These are phyloP conservation scores for Trichoderma harzianum DNA, from an alignment of 2,329 filamentous ascomycete species.

Conservation along the genomic window DNA sequence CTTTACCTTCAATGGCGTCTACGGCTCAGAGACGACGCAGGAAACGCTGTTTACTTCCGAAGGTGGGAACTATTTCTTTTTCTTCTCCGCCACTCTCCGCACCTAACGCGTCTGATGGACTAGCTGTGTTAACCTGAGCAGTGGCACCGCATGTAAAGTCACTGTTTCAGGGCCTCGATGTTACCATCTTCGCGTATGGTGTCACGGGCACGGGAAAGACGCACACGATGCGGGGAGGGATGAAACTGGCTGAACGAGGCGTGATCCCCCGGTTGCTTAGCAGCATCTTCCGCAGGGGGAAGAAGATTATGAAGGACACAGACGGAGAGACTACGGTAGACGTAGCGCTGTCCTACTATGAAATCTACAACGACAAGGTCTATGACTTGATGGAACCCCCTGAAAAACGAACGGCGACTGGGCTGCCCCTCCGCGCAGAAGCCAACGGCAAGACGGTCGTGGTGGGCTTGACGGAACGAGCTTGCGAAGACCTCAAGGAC, in stretches of 20 bases:
- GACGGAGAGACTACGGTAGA: conserved; percentile 65
- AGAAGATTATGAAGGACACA: conserved; percentile 80
- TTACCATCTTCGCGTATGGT: conserved; percentile 89
- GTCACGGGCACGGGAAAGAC: conserved; percentile 94
- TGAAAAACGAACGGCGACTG: conserved; percentile 79
- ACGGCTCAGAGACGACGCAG: conserved; percentile 75
- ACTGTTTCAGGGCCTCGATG: conserved; percentile 82
- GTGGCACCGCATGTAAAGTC: conserved; percentile 88
- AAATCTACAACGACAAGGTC: conserved; percentile 96
- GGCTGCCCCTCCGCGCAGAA: conserved; percentile 78
- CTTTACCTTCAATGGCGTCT: conserved; percentile 93
- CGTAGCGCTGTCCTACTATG: conserved; percentile 84
- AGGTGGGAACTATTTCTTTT: conserved; percentile 51
- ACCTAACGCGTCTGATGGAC: conserved; percentile 1
- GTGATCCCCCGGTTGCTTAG: conserved; percentile 84
- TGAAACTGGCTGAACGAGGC: conserved; percentile 80
- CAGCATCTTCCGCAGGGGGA: conserved; percentile 77
- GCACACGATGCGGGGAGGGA: conserved; percentile 90
- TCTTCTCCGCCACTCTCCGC: not conserved
- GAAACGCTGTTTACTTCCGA: conserved; percentile 86
- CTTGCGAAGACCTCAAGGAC: conserved; percentile 81
- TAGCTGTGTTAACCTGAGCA: conserved; percentile 39
- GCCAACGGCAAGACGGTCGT: conserved; percentile 85
- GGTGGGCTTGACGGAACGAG: conserved; percentile 77
- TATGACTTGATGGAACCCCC: conserved; percentile 85